A percentile compares a stretch with the other conserved stretches of the same genome.
Evolutionary conservation across 2,329 filamentous ascomycete genomes (phyloP).

Genomic region (Sclerotinia sclerotiorum): DNA sequence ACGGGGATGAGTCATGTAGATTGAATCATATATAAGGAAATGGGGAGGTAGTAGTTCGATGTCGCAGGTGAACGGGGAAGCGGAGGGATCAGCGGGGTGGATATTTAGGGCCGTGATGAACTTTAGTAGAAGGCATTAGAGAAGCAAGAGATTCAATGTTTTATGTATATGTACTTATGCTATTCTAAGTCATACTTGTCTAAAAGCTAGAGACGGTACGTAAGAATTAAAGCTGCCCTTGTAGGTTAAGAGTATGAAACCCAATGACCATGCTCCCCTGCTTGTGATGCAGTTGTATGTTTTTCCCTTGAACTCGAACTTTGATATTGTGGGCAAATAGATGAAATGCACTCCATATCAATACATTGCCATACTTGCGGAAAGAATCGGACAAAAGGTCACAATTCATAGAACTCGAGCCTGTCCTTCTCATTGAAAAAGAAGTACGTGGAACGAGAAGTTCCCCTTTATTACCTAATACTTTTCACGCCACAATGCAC

Average conservation of each 20-base stretch:
- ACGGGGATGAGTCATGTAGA: background rate
- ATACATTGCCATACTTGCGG: background rate
- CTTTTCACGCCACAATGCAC: background rate
- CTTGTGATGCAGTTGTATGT: background rate
- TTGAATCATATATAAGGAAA: background rate
- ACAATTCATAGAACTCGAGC: background rate
- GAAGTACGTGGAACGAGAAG: conserved; percentile 1
- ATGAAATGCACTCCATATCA: background rate
- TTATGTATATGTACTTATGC: background rate
- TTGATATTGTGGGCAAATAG: background rate
- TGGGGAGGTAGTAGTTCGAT: background rate
- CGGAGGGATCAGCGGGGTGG: background rate
- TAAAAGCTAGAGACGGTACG: background rate
- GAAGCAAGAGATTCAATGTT: background rate
- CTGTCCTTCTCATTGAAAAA: background rate
- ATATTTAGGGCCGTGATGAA: background rate
- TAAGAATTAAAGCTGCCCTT: background rate
- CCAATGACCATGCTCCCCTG: background rate
- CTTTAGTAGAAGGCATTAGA: background rate
- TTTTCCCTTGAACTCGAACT: background rate
- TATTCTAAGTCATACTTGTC: background rate
- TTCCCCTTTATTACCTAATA: conserved; percentile 8
- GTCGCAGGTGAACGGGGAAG: background rate
- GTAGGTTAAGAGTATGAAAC: background rate
- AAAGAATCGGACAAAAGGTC: background rate